Evolutionary conservation across 139 green algal species (phyloP).

Genomic region (Picochlorum sp.): DNA sequence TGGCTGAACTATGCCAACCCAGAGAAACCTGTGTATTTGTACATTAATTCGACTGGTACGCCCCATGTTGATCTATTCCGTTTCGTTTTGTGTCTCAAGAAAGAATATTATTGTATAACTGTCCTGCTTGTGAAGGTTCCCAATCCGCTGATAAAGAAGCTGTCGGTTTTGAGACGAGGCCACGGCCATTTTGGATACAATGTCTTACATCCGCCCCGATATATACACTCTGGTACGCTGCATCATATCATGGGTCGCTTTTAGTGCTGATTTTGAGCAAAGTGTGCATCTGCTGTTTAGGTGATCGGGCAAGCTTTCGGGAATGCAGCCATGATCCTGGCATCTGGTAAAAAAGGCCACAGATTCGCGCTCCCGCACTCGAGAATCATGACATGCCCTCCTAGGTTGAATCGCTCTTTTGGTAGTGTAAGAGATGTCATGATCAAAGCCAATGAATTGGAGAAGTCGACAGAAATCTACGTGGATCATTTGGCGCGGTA

Average conservation of each 20-base stretch:
- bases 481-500: conserved; percentile 54
- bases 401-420: conserved; percentile 47
- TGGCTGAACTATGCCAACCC: conserved; percentile 73
- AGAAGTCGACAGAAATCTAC: conserved; percentile 59
- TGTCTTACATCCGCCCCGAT: conserved; percentile 66
- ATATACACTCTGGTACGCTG: conserved; percentile 27
- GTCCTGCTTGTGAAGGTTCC: conserved; percentile 16
- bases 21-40: conserved; percentile 73
- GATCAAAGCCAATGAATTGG: conserved; percentile 82
- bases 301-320: conserved; percentile 79
- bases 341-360: conserved; percentile 81
- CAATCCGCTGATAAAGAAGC: conserved; percentile 34
- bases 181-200: conserved; percentile 80
- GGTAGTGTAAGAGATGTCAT: conserved; percentile 58
- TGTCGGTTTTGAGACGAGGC: conserved; percentile 83
- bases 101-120: not conserved
- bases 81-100: not conserved
- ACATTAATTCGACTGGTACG: conserved; percentile 73
- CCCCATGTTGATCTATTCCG: conserved; percentile 18
- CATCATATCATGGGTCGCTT: not conserved
- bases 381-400: conserved; percentile 44
- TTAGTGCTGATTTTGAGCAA: conserved; percentile 11
- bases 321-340: conserved; percentile 88
- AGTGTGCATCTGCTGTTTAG: conserved; percentile 28
- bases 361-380: conserved; percentile 82